Evolutionary conservation across 2,329 filamentous ascomycete genomes (phyloP).

Genomic region (Cladosporium cucumerinum): DNA sequence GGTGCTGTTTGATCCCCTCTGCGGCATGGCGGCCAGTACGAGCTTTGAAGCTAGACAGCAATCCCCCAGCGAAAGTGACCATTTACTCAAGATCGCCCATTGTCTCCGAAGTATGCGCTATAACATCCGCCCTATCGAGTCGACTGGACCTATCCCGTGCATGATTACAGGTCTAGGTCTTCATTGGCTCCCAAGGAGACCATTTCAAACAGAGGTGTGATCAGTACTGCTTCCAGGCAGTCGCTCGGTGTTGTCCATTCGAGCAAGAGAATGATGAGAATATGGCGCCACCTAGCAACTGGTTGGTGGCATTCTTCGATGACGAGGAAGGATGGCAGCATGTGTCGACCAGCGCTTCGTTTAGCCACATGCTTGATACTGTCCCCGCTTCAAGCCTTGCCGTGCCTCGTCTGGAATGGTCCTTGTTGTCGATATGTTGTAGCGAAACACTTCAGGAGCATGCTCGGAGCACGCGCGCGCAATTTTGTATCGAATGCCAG

Average conservation of each 20-base stretch:
- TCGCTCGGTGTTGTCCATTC: neutral
- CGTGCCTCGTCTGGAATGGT: neutral
- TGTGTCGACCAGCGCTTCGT: neutral
- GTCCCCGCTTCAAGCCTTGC: neutral
- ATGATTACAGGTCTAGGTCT: neutral
- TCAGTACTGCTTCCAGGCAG: neutral
- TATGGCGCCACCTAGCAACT: neutral
- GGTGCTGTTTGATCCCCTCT: neutral
- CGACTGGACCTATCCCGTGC: neutral
- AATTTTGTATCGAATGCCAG: neutral
- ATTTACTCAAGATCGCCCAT: neutral
- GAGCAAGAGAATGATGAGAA: neutral
- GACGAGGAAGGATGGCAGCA: neutral
- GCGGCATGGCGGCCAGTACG: too few species aligned
- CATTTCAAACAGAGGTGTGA: neutral
- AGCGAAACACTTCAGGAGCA: neutral
- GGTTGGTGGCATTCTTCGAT: neutral
- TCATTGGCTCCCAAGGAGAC: neutral
- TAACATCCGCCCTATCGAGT: neutral
- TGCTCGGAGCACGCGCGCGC: too few species aligned
- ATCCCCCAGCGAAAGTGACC: neutral
- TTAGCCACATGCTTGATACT: neutral
- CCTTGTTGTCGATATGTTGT: neutral
- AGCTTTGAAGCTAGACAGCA: too few species aligned
- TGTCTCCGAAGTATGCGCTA: neutral